These are phyloP conservation scores for Colletotrichum brevisporum DNA, from an alignment of 2,329 filamentous ascomycete species.

Conservation along the genomic window DNA sequence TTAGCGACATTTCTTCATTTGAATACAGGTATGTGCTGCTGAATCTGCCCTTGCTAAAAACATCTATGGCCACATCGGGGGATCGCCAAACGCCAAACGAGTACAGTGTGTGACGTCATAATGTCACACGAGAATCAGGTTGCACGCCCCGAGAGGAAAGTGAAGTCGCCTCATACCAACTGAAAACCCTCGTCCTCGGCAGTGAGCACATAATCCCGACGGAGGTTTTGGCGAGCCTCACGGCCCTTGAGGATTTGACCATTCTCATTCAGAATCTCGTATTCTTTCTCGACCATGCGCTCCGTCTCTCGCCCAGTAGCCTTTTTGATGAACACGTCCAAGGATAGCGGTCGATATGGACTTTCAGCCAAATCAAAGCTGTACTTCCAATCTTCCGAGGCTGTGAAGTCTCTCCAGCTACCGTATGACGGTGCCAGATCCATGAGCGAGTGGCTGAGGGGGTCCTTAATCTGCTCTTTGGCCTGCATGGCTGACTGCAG, in stretches of 20 bases:
- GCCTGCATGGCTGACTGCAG: conserved; percentile 52
- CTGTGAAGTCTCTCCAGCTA: conserved; percentile 19
- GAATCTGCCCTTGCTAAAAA: not conserved
- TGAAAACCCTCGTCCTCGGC: conserved; percentile 58
- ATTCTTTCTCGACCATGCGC: conserved; percentile 62
- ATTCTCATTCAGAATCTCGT: conserved; percentile 62
- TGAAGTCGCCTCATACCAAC: conserved; percentile 48
- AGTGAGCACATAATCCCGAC: conserved; percentile 47
- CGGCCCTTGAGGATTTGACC: conserved; percentile 60
- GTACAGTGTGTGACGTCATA: conserved; percentile 1
- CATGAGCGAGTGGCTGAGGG: conserved; percentile 52
- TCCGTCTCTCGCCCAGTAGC: conserved; percentile 56
- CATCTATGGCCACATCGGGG: too few relatives aligned
- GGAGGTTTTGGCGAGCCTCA: conserved; percentile 59
- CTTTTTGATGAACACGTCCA: conserved; percentile 54
- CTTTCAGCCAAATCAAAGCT: conserved; percentile 58
- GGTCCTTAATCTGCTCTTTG: conserved; percentile 53
- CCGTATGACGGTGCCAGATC: conserved; percentile 47
- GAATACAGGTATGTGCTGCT: too few relatives aligned
- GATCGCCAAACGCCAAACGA: too few relatives aligned
- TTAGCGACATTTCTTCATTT: not conserved
- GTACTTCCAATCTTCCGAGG: conserved; percentile 57
- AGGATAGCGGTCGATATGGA: conserved; percentile 55
- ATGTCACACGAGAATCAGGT: not conserved
- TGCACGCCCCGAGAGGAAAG: not conserved